A percentile compares a stretch with the other conserved stretches of the same genome.
Evolutionary conservation across 768 basidiomycete genomes (phyloP).

Genomic region (Trametes villosa): DNA sequence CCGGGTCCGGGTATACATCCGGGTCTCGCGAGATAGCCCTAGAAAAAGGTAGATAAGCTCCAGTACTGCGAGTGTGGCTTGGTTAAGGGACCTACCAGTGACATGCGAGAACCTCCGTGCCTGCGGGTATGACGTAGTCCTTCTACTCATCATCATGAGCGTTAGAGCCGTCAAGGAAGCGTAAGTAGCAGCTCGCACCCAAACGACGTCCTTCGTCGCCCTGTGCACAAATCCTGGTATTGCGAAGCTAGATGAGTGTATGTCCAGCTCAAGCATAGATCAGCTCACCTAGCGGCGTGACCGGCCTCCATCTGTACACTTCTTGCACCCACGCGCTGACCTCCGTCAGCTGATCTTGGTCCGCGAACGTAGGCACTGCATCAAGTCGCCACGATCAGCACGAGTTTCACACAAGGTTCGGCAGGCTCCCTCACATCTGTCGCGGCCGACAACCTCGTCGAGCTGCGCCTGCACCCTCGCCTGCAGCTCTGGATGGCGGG

Average conservation of each 20-base stretch:
- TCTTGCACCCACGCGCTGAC: slow-evolving; percentile 47
- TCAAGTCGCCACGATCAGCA: background rate
- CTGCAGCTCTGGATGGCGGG: slow-evolving; percentile 39
- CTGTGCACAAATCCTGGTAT: slow-evolving; percentile 65
- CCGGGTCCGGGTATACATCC: slow-evolving; percentile 37
- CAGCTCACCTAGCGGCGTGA: slow-evolving; percentile 37
- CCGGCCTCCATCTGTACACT: slow-evolving; percentile 47
- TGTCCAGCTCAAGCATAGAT: background rate
- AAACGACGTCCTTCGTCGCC: slow-evolving; percentile 65
- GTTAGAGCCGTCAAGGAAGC: background rate
- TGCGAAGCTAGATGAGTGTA: background rate
- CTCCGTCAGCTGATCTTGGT: slow-evolving; percentile 41
- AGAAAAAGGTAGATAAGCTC: background rate
- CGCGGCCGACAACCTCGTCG: slow-evolving; percentile 41
- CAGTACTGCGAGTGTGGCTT: background rate
- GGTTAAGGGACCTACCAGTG: slow-evolving; percentile 37
- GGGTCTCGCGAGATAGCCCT: slow-evolving; percentile 42
- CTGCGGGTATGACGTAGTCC: slow-evolving; percentile 46
- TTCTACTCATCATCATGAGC: slow-evolving; percentile 23
- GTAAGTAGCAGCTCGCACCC: slow-evolving; percentile 40
- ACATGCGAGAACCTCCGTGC: slow-evolving; percentile 43
- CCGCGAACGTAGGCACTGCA: slow-evolving; percentile 46
- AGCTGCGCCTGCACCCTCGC: slow-evolving; percentile 42
- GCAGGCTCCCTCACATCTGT: slow-evolving; percentile 32
- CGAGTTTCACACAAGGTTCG: too few species aligned